phyloP scores from a whole-genome alignment of 805 yeast species.

The Yarrowia sp. region DNA sequence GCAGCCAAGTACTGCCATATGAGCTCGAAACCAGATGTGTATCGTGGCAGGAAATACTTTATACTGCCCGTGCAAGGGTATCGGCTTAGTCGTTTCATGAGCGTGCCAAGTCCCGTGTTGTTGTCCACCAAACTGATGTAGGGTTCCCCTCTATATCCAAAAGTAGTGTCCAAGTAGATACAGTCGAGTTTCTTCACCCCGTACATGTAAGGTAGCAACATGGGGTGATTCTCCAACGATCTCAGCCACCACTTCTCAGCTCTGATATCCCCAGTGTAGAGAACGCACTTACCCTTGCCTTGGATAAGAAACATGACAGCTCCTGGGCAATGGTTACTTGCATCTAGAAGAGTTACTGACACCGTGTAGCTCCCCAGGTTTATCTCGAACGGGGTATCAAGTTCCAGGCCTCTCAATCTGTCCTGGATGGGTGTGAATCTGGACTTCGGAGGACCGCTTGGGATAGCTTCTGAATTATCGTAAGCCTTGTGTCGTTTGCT shows the following conservation, averaged over 20 bases:
- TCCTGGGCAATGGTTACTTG: slow-evolving; percentile 23
- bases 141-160: slow-evolving; percentile 16
- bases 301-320: slow-evolving; percentile 22
- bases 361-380: neutral
- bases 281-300: neutral
- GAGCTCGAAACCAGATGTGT: slow-evolving; percentile 11
- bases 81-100: neutral
- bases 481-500: slow-evolving; percentile 16
- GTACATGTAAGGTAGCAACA: slow-evolving; percentile 3
- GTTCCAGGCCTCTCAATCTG: neutral
- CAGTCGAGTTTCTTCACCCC: slow-evolving; percentile 13
- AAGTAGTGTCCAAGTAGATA: slow-evolving; percentile 15
- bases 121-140: slow-evolving; percentile 1
- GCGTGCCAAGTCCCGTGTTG: neutral
- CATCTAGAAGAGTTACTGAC: neutral
- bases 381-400: neutral
- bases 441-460: neutral
- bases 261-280: slow-evolving; percentile 15
- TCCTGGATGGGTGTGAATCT: neutral
- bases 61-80: neutral
- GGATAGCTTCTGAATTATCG: neutral
- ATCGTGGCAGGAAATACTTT: neutral
- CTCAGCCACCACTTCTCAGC: slow-evolving; percentile 23
- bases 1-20: slow-evolving; percentile 16
- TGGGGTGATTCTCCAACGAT: neutral